Base-by-base conservation (phyloP, 495 filamentous ascomycete genomes). In the Aspergillus baeticus region DNA sequence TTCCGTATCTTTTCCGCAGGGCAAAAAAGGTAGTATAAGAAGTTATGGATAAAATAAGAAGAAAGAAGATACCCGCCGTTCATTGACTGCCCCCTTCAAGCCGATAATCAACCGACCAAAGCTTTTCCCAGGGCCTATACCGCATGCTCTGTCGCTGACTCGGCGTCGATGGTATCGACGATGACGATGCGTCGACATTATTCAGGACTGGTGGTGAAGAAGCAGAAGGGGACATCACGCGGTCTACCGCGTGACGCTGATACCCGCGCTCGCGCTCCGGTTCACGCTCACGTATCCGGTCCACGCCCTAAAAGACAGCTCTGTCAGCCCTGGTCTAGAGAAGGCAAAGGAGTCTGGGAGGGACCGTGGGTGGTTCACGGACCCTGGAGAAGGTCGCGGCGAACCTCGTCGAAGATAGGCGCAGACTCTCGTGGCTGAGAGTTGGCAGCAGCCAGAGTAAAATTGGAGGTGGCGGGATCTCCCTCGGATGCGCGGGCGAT, bases 101-200 rank as follows among this genome's bases (percentile, higher is more conserved):
- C 13, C 74, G 73, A 63, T 80, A 75, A 49, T 82, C 79, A 23
- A 81, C 63, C 20, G 76, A 76, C 77, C 76, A 78, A 5, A 81
- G 55, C 47, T 76, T 77, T 55, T 79, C 76, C 79, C 79, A 82
- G n/a, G 76, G 75, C n/a, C 73, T 70, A 26, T 68, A 59, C n/a
- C 60, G 55, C 26, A 58, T 55, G 31, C 59, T 56, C 47, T 60
- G 64, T 38, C 69, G 65, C 31, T 62, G 64, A 31, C 21, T 56
- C 20, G 67, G 64, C 0, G 60, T 63, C 14, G 64, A 65, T 14
- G 43, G 49, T 2, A 65, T 67, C 15, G 63, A 59, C 21, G 31
- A 47, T 3, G 22, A n/a, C 59, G 59, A 42, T 50, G 53, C 26
- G 45, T 17, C 4, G 26, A 34, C 14, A 13, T 26, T n/a, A 10